These are phyloP conservation scores for Rusavskia elegans DNA, from an alignment of 495 filamentous ascomycete genomes.

Conservation along the genomic window DNA sequence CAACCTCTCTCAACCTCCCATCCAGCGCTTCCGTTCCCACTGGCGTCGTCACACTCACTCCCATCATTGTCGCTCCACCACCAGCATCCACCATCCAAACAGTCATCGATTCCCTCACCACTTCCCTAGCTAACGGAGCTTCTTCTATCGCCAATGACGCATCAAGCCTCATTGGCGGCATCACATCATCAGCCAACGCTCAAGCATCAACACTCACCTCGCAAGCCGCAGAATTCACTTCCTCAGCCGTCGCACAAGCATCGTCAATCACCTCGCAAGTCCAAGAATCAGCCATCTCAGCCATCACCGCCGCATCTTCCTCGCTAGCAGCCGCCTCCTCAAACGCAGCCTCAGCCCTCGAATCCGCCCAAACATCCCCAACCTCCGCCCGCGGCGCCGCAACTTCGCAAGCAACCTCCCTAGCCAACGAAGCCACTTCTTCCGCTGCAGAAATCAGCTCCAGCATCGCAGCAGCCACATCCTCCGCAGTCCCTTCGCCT, in stretches of 20 bases:
- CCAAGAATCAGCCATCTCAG: not conserved
- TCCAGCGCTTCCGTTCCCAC: conserved; percentile 2
- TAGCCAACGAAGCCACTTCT: not conserved
- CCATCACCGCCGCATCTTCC: not conserved
- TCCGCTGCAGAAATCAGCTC: not conserved
- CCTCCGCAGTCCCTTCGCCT: not conserved
- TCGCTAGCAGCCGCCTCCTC: conserved; percentile 3
- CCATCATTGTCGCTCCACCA: conserved; percentile 1
- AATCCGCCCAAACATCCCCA: not conserved
- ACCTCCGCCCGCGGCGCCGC: not conserved
- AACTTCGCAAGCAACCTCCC: not conserved
- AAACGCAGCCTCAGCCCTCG: not conserved
- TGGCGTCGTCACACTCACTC: conserved; percentile 3
- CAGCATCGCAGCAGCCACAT: not conserved
- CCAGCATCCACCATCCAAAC: conserved; percentile 4
- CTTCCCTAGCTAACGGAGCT: conserved; percentile 1
- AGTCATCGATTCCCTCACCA: conserved; percentile 7
- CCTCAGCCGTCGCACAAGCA: conserved; percentile 3
- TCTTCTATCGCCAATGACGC: not conserved
- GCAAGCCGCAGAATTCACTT: not conserved
- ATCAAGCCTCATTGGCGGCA: not conserved
- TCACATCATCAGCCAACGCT: conserved; percentile 3
- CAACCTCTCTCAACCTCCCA: not conserved
- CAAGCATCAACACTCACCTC: not conserved
- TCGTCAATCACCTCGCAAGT: conserved; percentile 3